Evolutionary conservation across 2,329 filamentous ascomycete species (phyloP), one percentile per base, ranked within the genome.

Genomic region (Magnaporthiopsis poae): DNA sequence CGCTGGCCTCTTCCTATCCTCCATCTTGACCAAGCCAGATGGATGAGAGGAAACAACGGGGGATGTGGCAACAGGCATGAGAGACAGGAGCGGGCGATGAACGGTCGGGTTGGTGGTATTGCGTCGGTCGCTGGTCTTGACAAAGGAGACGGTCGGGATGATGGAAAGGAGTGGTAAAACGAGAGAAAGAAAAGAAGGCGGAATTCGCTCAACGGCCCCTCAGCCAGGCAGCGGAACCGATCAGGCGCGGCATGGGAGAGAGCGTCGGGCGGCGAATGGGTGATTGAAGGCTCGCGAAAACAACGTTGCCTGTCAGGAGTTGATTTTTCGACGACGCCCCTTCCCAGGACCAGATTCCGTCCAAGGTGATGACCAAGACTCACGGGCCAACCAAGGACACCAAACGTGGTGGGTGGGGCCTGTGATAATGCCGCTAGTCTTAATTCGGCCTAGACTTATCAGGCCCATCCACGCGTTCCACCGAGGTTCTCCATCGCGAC

Each of bases 1-100:
- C 76, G 92, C 91, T 76, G 92, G 90, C 86, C 95, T 88, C 86
- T 99, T 99, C 86, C 95, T 92, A 84, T 98, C 95, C 86, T 99
- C 95, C 94, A 98, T 99, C 86, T 95, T 96, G 83, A 88, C 83
- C 81, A 91, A 84, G 85, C 88, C 88, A 82, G 91, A 89, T 83
- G 90, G 87, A 86, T 88, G 86, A 56, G 46, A 56, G 84, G 88
- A 84, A 76, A 80, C 79, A 79, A 88, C 84, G 80, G 87, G 85
- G 77, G 84, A 84, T 81, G 90, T 89, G 81, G 90, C 88, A 86
- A 90, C 86, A 89, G 88, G 88, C 91, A 96, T 96, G 85, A 92
- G 90, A 89, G 84, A 81, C 74, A 72, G 68, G 67, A 70, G 69
- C 15, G 69, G 69, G 68, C 70, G 71, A 71, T 73, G 65, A 67